Evolutionary conservation across 202 grass and related monocot genomes (phyloP), one percentile per base, ranked within the genome.

Genomic region (Setaria viridis): DNA sequence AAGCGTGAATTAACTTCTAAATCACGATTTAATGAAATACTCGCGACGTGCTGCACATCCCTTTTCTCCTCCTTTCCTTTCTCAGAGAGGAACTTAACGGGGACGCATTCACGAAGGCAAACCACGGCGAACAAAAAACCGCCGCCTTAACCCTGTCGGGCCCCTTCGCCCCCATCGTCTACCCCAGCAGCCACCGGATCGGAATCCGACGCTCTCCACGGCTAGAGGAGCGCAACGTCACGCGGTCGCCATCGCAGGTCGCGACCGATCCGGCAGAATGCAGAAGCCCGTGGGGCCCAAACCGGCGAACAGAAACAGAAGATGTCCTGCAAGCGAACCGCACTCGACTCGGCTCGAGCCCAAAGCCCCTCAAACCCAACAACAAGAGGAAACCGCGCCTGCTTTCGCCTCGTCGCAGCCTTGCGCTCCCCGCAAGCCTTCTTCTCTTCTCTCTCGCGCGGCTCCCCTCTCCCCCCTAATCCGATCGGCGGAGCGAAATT

Each of bases 401-500:
- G 3, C 47, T 1, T 10, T 49, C 21, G 25, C 46, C 25, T 54
- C 14, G 62, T 60, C 45, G 30, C 42, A 14, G 11, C 45, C 63
- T 74, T 59, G 60, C 60, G 21, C 39, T 70, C 73, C 41, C 67
- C 37, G 25, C 30, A 85, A 47, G 62, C 66, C 34, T 2, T 0
- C 68, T 46, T 19, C 29, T 7, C 55, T 29, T 58, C 16, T 17
- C 42, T 34, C 13, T 4, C 2, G 17, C 43, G 6, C 54, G 53
- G 25, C 76, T 33, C 62, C 12, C 48, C 48, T 55, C 58, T 29
- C 58, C 32, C 60, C 32, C 63, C 68, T 17, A 48, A 67, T 48
- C 85, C 72, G 34, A 88, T 78, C 54, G 45, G 19, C 19, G 72
- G 43, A 15, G n/a, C 35, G 45, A 12, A n/a, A 60, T 69, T 20